Evolutionary conservation across 208 protist genomes (phyloP).

Genomic region (Trypanosoma lewisi): DNA sequence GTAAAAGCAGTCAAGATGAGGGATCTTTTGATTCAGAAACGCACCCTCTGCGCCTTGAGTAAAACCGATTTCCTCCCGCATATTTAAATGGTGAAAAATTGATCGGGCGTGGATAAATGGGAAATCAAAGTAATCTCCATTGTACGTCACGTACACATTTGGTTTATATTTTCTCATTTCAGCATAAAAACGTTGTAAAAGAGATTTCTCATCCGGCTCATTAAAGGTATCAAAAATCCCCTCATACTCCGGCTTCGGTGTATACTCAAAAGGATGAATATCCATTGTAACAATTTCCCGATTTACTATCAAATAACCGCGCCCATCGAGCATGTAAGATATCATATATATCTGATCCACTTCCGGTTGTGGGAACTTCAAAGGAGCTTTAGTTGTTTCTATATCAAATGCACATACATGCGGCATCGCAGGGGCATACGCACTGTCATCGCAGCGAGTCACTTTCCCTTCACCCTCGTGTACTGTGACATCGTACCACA

Average conservation of each 20-base stretch:
- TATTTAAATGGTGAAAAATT: constrained; percentile 79
- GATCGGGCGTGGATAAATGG: constrained; percentile 98
- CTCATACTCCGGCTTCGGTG: constrained; percentile 97
- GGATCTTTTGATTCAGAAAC: constrained; percentile 90
- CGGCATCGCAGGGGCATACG: constrained; percentile 91
- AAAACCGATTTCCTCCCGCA: constrained; percentile 89
- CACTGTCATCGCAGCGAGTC: constrained; percentile 77
- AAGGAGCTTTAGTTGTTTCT: constrained; percentile 98
- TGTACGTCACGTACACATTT: constrained; percentile 99
- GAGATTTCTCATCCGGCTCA: constrained; percentile 90
- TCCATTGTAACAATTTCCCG: constrained; percentile 97
- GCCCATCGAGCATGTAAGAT: constrained; percentile 99
- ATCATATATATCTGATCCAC: constrained; percentile 99
- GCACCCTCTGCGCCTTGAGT: constrained; percentile 84
- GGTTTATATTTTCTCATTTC: constrained; percentile 96
- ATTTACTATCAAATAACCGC: constrained; percentile 99
- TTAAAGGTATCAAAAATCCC: constrained; percentile 98
- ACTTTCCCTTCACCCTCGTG: constrained; percentile 68
- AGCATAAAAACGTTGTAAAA: constrained; percentile 95
- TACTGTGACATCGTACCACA: constrained; percentile 96
- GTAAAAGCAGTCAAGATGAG: constrained; percentile 99
- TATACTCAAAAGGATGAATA: constrained; percentile 99
- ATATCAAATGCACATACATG: constrained; percentile 98
- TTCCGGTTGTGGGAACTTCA: constrained; percentile 99
- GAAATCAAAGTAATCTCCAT: constrained; percentile 99